A percentile compares a stretch with the other conserved stretches of the same genome.
Evolutionary conservation across 495 filamentous ascomycete species (phyloP).

Genomic region (Lentithecium fluviatile): DNA sequence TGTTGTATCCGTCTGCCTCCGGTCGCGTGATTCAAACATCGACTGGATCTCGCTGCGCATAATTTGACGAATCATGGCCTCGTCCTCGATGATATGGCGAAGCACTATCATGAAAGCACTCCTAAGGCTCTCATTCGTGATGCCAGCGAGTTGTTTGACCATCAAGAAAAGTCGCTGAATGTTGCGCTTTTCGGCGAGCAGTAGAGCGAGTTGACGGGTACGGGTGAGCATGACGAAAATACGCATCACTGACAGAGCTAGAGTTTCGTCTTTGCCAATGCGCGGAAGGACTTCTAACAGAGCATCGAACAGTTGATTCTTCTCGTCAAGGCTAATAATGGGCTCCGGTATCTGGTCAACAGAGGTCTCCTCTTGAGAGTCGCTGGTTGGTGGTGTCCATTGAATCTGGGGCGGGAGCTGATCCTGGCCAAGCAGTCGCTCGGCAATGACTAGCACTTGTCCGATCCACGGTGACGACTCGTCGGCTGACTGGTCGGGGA

Average conservation of each 20-base stretch:
- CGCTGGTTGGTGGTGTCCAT: conserved; percentile 61
- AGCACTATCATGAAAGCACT: conserved; percentile 82
- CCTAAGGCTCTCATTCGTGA: conserved; percentile 71
- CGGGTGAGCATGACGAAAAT: conserved; percentile 90
- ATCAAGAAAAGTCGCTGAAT: conserved; percentile 89
- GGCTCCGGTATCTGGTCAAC: conserved; percentile 60
- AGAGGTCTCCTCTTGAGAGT: conserved; percentile 45
- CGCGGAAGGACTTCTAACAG: conserved; percentile 79
- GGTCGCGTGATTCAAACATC: conserved; percentile 64
- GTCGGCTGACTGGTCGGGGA: conserved; percentile 63
- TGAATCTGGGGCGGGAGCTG: conserved; percentile 69
- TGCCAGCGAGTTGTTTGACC: conserved; percentile 83
- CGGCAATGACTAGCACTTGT: conserved; percentile 83
- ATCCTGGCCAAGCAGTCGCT: conserved; percentile 85
- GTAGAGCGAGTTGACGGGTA: conserved; percentile 66
- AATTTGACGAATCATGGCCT: conserved; percentile 82
- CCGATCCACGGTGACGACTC: conserved; percentile 88
- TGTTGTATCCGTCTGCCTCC: conserved; percentile 64
- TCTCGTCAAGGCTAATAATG: conserved; percentile 65
- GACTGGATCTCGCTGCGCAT: conserved; percentile 88
- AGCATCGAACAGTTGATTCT: conserved; percentile 66
- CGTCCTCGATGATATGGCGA: conserved; percentile 92
- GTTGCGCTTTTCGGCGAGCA: conserved; percentile 81
- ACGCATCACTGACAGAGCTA: conserved; percentile 80
- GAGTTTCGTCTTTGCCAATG: conserved; percentile 78